These are phyloP conservation scores for Gossypium aridum DNA, from an alignment of 441 rosid species.

Conservation along the genomic window DNA sequence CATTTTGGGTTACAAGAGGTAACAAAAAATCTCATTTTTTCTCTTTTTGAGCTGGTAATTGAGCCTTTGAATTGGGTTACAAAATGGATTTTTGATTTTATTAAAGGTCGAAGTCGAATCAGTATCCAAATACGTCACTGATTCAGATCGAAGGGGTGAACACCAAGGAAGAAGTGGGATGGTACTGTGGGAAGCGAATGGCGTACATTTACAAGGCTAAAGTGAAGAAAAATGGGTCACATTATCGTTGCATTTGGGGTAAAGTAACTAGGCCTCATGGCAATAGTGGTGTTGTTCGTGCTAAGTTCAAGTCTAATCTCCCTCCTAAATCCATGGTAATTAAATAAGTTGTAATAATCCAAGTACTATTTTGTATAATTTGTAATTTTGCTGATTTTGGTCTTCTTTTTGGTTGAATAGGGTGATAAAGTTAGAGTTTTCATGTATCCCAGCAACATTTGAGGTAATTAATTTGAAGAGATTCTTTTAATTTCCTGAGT, in stretches of 20 bases:
- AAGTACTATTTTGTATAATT: not conserved
- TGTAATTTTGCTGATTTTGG: not conserved
- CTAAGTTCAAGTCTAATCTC: conserved; percentile 78
- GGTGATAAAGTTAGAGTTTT: conserved; percentile 68
- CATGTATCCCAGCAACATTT: conserved; percentile 87
- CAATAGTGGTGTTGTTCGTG: conserved; percentile 80
- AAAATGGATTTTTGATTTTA: not conserved
- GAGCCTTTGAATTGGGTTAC: not conserved
- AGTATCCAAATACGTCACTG: conserved; percentile 74
- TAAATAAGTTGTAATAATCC: not conserved
- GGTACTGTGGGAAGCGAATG: conserved; percentile 79
- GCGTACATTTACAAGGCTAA: conserved; percentile 86
- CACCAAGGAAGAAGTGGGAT: conserved; percentile 70
- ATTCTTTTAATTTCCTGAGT: not conserved
- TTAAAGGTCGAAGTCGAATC: conserved; percentile 80
- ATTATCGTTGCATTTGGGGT: conserved; percentile 92
- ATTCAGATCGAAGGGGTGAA: conserved; percentile 92
- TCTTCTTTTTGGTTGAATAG: conserved; percentile 22
- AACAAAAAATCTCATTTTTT: conserved; percentile 5
- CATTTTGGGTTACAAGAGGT: conserved; percentile 89
- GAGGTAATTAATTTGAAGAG: conserved; percentile 25
- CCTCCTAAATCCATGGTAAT: conserved; percentile 89
- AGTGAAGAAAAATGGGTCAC: conserved; percentile 70
- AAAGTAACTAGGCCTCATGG: conserved; percentile 85
- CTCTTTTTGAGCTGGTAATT: not conserved